A percentile compares a stretch with the other conserved stretches of the same genome.
Evolutionary conservation across 2,329 filamentous ascomycete genomes (phyloP).

Genomic region (Fusarium setosum): DNA sequence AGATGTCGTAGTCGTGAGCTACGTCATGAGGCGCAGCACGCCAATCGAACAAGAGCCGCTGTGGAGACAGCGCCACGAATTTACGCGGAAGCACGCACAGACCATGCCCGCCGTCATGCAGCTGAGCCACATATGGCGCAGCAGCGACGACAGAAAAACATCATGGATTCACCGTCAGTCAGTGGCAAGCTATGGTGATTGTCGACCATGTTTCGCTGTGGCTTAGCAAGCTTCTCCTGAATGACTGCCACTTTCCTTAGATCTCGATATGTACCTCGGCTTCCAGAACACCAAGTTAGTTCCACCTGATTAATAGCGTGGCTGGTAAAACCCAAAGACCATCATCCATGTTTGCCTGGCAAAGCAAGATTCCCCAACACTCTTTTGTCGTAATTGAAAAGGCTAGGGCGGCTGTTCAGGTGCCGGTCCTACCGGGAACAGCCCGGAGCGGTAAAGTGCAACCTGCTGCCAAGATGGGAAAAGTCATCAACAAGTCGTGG

Average conservation of each 20-base stretch:
- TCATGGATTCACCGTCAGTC: conserved; percentile 14
- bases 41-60: conserved; percentile 5
- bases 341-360: conserved; percentile 7
- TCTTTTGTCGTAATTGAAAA: conserved; percentile 27
- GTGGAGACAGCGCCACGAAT: conserved; percentile 18
- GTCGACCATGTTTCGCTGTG: conserved; percentile 10
- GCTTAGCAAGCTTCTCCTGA: conserved; percentile 17
- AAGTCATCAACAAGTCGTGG: conserved; percentile 12
- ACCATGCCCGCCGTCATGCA: conserved; percentile 7
- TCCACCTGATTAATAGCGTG: conserved; percentile 18
- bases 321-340: conserved; percentile 5
- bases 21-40: conserved; percentile 34
- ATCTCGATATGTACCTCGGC: conserved; percentile 29
- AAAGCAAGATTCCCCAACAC: conserved; percentile 33
- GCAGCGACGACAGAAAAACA: conserved; percentile 7
- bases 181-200: conserved; percentile 23
- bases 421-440: conserved; percentile 38
- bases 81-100: neutral
- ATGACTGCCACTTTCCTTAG: conserved; percentile 4
- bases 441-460: conserved; percentile 3
- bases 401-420: conserved; percentile 8
- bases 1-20: conserved; percentile 8
- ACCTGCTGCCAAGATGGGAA: neutral
- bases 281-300: neutral
- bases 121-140: conserved; percentile 27